Evolutionary conservation across 2,329 filamentous ascomycete genomes (phyloP), one percentile per base, ranked within the genome.

Genomic region (Arthroderma sp.): DNA sequence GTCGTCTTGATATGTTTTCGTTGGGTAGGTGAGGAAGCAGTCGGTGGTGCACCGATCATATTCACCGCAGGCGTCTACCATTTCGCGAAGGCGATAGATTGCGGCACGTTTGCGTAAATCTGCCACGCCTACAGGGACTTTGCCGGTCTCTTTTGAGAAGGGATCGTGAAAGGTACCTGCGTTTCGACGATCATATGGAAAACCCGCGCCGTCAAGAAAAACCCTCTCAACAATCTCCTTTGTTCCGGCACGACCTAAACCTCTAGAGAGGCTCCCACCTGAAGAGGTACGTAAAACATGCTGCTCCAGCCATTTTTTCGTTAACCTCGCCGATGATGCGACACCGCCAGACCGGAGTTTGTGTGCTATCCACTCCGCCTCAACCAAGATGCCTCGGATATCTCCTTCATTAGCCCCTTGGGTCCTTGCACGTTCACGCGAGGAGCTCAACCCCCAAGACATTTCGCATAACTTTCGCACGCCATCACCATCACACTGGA

Each of bases 1-100:
- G 62, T 98, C 91, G 60, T 98, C 91, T 66, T 95, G 93, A 64
- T 83, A 98, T 15, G 87, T 80, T 54, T 87, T 84, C 36, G 78
- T 79, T 0, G 89, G 87, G 61, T 94, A 98, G 52, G 83, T 76
- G 22, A 83, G 72, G 58, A 95, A 94, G 54, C 93, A 82, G 50
- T 96, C 74, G 8, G 71, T 71, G 40, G 78, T 64, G 53, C 80
- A 75, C 36, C 75, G 71, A 56, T 82, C 78, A 37, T 72, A 70
- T 31, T 82, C 78, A 11, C 77, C 78, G 52, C 71, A 73, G 6
- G 74, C 75, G 53, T 80, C 74, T 11, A 80, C 65, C 67, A 81
- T 76, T 54, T 81, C 74, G 39, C 75, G 66, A 7, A 82, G 59
- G 38, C 72, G 67, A 27, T 69, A 66, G 56, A 77, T 75, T n/a